Evolutionary conservation across 148 eudicot genomes (phyloP), one percentile per base, ranked within the genome.

Genomic region (Vaccinium macrocarpon): DNA sequence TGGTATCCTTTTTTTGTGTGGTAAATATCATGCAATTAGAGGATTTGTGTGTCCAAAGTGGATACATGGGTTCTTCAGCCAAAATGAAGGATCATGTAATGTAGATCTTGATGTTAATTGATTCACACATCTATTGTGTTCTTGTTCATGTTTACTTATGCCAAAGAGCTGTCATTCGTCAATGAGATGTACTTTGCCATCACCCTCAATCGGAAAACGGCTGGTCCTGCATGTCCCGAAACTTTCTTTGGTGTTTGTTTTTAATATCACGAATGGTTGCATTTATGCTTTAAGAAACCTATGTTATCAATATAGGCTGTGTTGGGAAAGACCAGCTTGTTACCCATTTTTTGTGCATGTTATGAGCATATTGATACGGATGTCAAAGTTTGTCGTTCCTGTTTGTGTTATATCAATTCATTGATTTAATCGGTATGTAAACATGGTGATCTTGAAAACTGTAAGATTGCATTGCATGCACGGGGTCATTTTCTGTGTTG

Each of bases 101-200:
- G 2, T 35, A 35, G 38, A 35, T 35, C 38, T 35, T 35, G 84
- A 51, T 4, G 16, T 1, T 82, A 70, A 8, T 51, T 66, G 27
- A n/a, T 70, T 50, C 5, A 70, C 76, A 70, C 38, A 3, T 55
- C 52, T 50, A n/a, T 35, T 81, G 19, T 59, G 1, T 59, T 61
- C 66, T 76, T 23, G 35, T 57, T 72, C 94, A 95, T 98, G 93
- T 97, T 46, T 97, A 97, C 86, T 87, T 97, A 89, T 92, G 95
- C 86, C 95, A 35, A 97, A 84, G 95, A 95, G 89, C 32, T 97
- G 73, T 93, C 98, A 18, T 87, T 95, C 85, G 91, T 91, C 80
- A 97, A 97, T 82, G 98, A 97, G 89, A 92, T 97, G 98, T 97
- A 97, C 93, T 97, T 97, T 82, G 97, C 98, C 76, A 97, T 97